Evolutionary conservation across 768 basidiomycete genomes (phyloP).

Genomic region (Coprinopsis sp.): DNA sequence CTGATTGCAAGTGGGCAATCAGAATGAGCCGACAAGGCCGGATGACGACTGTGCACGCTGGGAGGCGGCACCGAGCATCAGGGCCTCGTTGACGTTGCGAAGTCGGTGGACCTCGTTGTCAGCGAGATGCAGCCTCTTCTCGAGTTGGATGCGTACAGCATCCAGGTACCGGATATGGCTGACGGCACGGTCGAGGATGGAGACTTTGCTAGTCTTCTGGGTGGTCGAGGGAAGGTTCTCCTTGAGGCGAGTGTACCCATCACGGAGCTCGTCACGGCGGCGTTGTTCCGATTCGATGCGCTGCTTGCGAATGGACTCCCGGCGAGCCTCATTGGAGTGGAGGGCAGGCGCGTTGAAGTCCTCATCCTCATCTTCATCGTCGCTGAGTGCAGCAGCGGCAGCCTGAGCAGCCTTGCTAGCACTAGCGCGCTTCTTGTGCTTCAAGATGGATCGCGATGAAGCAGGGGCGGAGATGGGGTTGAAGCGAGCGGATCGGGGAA

Average conservation of each 20-base stretch:
- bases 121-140: slow-evolving; percentile 70
- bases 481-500: slow-evolving; percentile 74
- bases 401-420: slow-evolving; percentile 58
- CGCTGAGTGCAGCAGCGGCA: too few species aligned
- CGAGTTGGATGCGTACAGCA: slow-evolving; percentile 69
- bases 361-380: slow-evolving; percentile 67
- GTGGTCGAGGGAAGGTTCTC: slow-evolving; percentile 84
- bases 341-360: slow-evolving; percentile 60
- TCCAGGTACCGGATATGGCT: slow-evolving; percentile 86
- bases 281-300: slow-evolving; percentile 94
- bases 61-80: slow-evolving; percentile 82
- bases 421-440: slow-evolving; percentile 41
- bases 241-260: slow-evolving; percentile 88
- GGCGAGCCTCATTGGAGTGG: too few species aligned
- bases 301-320: slow-evolving; percentile 87
- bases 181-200: slow-evolving; percentile 82
- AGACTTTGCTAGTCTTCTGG: slow-evolving; percentile 92
- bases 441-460: slow-evolving; percentile 45
- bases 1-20: slow-evolving; percentile 34
- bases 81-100: slow-evolving; percentile 81
- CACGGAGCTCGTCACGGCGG: slow-evolving; percentile 87
- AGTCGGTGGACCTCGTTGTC: slow-evolving; percentile 79
- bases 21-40: slow-evolving; percentile 44
- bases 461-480: slow-evolving; percentile 65
- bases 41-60: slow-evolving; percentile 53